Conservation (phyloP, 202 grass and related monocot genomes). For the Eragrostis tef region DNA sequence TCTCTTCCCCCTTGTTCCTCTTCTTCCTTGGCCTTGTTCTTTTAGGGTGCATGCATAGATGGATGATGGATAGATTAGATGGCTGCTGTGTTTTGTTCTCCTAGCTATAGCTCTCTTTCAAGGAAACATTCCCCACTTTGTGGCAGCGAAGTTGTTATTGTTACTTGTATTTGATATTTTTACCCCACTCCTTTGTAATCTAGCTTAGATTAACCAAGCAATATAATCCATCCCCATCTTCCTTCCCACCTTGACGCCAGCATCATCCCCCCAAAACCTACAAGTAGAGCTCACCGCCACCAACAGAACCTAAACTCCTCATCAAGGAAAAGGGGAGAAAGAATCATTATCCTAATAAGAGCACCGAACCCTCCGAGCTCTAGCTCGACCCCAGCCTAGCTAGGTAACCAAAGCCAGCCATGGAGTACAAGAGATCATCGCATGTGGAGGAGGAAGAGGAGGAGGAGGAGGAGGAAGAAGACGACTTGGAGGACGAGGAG, state of each 20-base stretch:
- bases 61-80: constrained; percentile 42
- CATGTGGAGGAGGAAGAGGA: constrained; percentile 47
- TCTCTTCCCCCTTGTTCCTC: not conserved
- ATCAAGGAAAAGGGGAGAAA: not conserved
- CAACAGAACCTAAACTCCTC: not conserved
- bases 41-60: constrained; percentile 33
- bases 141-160: constrained; percentile 20
- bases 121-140: constrained; percentile 60
- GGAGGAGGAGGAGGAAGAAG: constrained; percentile 48
- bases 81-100: constrained; percentile 8
- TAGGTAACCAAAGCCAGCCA: constrained; percentile 16
- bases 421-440: constrained; percentile 65
- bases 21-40: not conserved
- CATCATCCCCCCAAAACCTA: constrained; percentile 35
- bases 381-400: not conserved
- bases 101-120: constrained; percentile 45
- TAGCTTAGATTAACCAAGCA: constrained; percentile 21
- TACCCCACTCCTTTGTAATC: not conserved
- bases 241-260: constrained; percentile 24
- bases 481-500: constrained; percentile 26
- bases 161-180: not conserved
- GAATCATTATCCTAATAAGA: constrained; percentile 35
- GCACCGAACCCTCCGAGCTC: not conserved
- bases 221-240: constrained; percentile 20
- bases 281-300: constrained; percentile 35